Evolutionary conservation across 768 basidiomycete genomes (phyloP), one percentile per base, ranked within the genome.

Genomic region (Russula ochroleuca): DNA sequence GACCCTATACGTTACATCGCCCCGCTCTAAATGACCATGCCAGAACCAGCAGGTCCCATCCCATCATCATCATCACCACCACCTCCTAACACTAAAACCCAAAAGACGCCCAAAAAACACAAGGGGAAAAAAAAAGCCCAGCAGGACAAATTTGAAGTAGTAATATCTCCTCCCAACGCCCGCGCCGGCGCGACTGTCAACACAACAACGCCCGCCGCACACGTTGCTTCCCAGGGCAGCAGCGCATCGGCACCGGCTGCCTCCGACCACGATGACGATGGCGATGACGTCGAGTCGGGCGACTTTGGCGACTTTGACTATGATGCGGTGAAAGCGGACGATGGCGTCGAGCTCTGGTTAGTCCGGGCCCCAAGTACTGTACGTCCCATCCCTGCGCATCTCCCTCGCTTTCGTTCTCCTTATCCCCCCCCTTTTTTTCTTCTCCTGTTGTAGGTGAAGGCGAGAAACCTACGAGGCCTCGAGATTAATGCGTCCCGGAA

Each of bases 281-380:
- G 47, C 25, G 41, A 54, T 38, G 67, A 51, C 25, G 38, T 64
- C 23, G 68, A 68, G 2, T 68, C 64, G 19, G 65, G 66, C 10
- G 68, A 63, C 14, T 67, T 64, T 37, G 68, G 68, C 4, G 68
- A 63, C 17, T 67, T 68, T 48, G 68, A 68, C 40, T 67, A 64
- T 33, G 68, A 68, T 21, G 43, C 68, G 19, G 49, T 68, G 23
- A 62, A 59, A 13, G 62, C 54, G 17, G 66, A 61, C n/a, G 65
- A 63, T 1, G 59, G 53, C 21, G 65, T 59, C 0, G 68, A 68
- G 62, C 66, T 68, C n/a, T 68, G 68, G 68, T 56, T 68, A 9
- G 51, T 68, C 11, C 65, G 68, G 3, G 66, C 50, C 10, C 68
- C 66, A n/a, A 43, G 17, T 9, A 19, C 35, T 0, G 68, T 68